phyloP scores from a whole-genome alignment of 768 basidiomycete species.

The Phanerochaete sordida region DNA sequence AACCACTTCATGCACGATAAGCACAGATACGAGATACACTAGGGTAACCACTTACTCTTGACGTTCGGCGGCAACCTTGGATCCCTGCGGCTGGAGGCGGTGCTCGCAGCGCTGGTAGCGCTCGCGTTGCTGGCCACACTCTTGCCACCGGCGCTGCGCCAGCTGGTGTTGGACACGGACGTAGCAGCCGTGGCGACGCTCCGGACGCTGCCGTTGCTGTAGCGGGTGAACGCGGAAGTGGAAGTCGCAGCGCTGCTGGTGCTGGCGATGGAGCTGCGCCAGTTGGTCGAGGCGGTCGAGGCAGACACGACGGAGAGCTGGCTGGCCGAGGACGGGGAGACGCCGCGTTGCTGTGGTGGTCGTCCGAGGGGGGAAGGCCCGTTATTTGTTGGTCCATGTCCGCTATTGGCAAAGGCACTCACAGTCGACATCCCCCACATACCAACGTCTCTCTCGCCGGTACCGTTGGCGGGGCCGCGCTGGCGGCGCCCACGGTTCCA shows the following conservation, averaged over 20 bases:
- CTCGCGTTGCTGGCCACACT: background rate
- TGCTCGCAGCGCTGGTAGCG: background rate
- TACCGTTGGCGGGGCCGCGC: background rate
- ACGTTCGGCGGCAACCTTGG: constrained; percentile 48
- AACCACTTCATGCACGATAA: constrained; percentile 49
- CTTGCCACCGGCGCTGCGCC: constrained; percentile 45
- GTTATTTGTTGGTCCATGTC: constrained; percentile 4
- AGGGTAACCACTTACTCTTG: constrained; percentile 81
- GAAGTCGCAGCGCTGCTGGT: constrained; percentile 37
- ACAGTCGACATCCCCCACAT: constrained; percentile 13
- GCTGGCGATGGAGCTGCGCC: constrained; percentile 76
- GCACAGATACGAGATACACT: background rate
- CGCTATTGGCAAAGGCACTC: constrained; percentile 14
- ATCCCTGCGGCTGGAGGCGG: constrained; percentile 3
- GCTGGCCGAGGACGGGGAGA: constrained; percentile 53
- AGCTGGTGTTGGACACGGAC: constrained; percentile 70
- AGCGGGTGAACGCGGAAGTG: constrained; percentile 74
- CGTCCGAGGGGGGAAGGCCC: constrained; percentile 1
- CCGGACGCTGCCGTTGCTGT: constrained; percentile 65
- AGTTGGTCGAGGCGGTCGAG: constrained; percentile 65
- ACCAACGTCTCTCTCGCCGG: background rate
- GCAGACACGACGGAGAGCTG: constrained; percentile 55
- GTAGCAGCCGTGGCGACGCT: constrained; percentile 82
- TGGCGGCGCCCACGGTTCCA: constrained; percentile 2
- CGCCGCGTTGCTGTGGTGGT: constrained; percentile 20